Base-by-base conservation (phyloP, 108 stramenopile species). In the Cyclotella sp. region DNA sequence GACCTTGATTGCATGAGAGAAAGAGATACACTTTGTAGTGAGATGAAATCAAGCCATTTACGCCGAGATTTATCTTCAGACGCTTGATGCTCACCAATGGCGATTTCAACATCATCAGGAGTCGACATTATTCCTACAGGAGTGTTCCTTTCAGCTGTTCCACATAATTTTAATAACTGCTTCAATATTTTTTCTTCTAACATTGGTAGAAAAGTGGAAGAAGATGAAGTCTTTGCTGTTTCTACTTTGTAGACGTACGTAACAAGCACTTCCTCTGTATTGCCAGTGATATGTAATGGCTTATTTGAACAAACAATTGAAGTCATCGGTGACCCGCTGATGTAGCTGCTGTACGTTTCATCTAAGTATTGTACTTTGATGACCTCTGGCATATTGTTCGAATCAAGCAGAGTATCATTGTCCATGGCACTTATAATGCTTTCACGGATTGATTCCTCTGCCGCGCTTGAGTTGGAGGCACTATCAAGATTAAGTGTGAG, bases 201-300 rank as follows among this genome's bases (percentile, higher is more conserved):
- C 45, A 43, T 44, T 21, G 71, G 66, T n/a, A 79, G 41, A 47
- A 79, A 68, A 26, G 45, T 24, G 61, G 66, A 27, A 4, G 72
- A 57, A 60, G 52, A 67, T 46, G 57, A 40, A 14, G 67, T 72
- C 3, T 68, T 42, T 18, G 41, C 26, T 12, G 78, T 73, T 30
- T 79, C 78, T 24, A 79, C 78, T 55, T 79, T 66, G 69, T 79
- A 79, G 27, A 46, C 57, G 27, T 73, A 79, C n/a, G 66, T 46
- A 34, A 79, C 67, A 10, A 70, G 40, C 40, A 54, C 61, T 44
- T 59, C 62, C 39, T 16, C 18, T 1, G 43, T 29, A 14, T 3
- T 63, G 9, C 0, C 30, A 29, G n/a, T 22, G 30, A 22, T n/a
- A 19, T 63, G 18, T 9, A 14, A 27, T 27, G 62, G 52, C 22